Evolutionary conservation across 768 basidiomycete genomes (phyloP).

Genomic region (Leccinum variicolor): DNA sequence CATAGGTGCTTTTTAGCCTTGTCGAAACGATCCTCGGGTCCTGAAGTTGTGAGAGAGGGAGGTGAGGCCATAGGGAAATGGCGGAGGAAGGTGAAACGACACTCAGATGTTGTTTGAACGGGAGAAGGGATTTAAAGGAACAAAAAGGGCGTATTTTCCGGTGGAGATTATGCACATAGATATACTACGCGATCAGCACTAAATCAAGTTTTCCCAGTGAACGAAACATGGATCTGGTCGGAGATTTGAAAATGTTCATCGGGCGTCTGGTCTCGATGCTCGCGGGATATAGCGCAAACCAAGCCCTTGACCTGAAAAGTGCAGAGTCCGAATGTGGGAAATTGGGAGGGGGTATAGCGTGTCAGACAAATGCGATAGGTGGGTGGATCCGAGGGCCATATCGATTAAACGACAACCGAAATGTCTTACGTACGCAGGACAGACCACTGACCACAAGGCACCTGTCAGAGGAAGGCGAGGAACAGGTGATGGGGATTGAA

Average conservation of each 20-base stretch:
- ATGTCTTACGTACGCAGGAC: slow-evolving; percentile 33
- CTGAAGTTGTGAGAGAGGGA: slow-evolving; percentile 14
- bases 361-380: slow-evolving; percentile 32
- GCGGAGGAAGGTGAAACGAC: slow-evolving; percentile 25
- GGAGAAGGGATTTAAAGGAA: slow-evolving; percentile 31
- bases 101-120: slow-evolving; percentile 20
- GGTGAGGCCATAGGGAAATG: slow-evolving; percentile 25
- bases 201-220: slow-evolving; percentile 35
- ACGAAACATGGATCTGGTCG: slow-evolving; percentile 36
- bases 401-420: slow-evolving; percentile 37
- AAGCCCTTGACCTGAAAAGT: slow-evolving; percentile 34
- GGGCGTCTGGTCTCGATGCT: slow-evolving; percentile 35
- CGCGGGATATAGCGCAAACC: slow-evolving; percentile 34
- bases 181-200: slow-evolving; percentile 39
- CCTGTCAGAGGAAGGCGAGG: slow-evolving; percentile 31
- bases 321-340: slow-evolving; percentile 33
- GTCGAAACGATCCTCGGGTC: slow-evolving; percentile 32
- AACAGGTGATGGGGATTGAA: slow-evolving; percentile 21
- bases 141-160: slow-evolving; percentile 24
- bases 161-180: slow-evolving; percentile 39
- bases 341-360: slow-evolving; percentile 22
- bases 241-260: slow-evolving; percentile 36
- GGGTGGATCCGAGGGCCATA: slow-evolving; percentile 37
- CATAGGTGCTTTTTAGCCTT: slow-evolving; percentile 36
- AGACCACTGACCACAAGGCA: slow-evolving; percentile 31